Percentiles rank a stretch among this genome's conserved stretches.
Evolutionary conservation across 1,284 basidiomycete species (phyloP).

Genomic region (Leccinum subspadiceum): DNA sequence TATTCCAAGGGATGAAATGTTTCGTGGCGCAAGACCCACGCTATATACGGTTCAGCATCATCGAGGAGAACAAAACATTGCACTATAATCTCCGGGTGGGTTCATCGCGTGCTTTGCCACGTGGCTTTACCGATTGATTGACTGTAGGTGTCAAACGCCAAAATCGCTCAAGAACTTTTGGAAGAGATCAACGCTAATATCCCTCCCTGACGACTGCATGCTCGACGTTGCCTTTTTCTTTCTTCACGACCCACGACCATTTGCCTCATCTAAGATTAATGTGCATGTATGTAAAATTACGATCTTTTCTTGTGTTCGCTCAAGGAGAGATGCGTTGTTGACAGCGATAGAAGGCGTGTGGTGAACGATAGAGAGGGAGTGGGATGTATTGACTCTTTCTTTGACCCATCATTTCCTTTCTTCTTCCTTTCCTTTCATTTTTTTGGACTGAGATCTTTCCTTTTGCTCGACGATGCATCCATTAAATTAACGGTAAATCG

Average conservation of each 20-base stretch:
- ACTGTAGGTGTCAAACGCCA: slow-evolving; percentile 54
- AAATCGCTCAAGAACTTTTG: slow-evolving; percentile 58
- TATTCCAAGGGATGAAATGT: slow-evolving; percentile 87
- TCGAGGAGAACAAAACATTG: slow-evolving; percentile 61
- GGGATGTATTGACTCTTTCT: slow-evolving; percentile 4
- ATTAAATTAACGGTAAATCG: slow-evolving; percentile 31
- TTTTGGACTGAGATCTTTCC: slow-evolving; percentile 19
- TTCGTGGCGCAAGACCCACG: slow-evolving; percentile 75
- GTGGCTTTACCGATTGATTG: background rate
- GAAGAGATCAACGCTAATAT: slow-evolving; percentile 57
- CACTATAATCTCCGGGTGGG: slow-evolving; percentile 80
- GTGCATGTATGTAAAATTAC: slow-evolving; percentile 34
- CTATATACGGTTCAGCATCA: slow-evolving; percentile 76
- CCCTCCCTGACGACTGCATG: slow-evolving; percentile 34
- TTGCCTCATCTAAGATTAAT: slow-evolving; percentile 36
- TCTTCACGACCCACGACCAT: slow-evolving; percentile 19
- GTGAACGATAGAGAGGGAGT: slow-evolving; percentile 14
- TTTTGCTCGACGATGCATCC: slow-evolving; percentile 6
- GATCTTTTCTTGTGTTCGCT: slow-evolving; percentile 29
- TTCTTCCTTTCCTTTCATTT: slow-evolving; percentile 1
- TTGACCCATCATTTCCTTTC: background rate
- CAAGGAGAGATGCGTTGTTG: slow-evolving; percentile 23
- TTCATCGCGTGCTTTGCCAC: slow-evolving; percentile 5
- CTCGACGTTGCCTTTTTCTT: slow-evolving; percentile 3
- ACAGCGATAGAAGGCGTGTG: slow-evolving; percentile 25